phyloP scores from a whole-genome alignment of 495 filamentous ascomycete genomes.

The Trichocladium uniseriatum region DNA sequence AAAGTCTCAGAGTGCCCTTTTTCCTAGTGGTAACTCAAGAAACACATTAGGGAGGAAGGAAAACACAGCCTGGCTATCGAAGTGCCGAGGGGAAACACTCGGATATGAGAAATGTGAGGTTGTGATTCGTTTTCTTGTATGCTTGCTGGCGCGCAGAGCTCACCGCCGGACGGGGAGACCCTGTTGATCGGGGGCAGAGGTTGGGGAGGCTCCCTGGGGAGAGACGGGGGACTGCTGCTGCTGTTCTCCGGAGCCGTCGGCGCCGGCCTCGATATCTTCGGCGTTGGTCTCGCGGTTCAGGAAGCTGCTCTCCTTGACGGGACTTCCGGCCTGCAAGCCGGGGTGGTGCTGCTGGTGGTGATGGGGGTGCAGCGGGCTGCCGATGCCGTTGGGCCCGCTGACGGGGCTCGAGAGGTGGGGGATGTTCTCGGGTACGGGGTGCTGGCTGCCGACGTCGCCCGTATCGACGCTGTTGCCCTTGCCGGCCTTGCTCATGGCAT shows the following conservation, averaged over 20 bases:
- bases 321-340: constrained; percentile 58
- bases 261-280: constrained; percentile 53
- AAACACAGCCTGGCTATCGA: not conserved
- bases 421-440: constrained; percentile 93
- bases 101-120: not conserved
- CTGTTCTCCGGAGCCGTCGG: constrained; percentile 18
- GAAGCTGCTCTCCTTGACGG: constrained; percentile 79
- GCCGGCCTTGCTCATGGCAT: constrained; percentile 95
- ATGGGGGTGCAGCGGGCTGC: constrained; percentile 33
- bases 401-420: constrained; percentile 73
- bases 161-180: constrained; percentile 25
- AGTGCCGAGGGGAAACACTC: not conserved
- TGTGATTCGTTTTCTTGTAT: not conserved
- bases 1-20: not conserved
- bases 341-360: constrained; percentile 37
- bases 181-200: constrained; percentile 2
- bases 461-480: constrained; percentile 92
- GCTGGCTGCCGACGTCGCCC: constrained; percentile 84
- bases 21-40: not conserved
- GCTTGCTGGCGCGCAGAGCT: not conserved
- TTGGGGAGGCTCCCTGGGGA: not conserved
- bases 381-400: constrained; percentile 37
- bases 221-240: not conserved
- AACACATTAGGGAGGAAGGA: not conserved
- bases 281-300: constrained; percentile 65